These are phyloP conservation scores for Pleurotus citrinopileatus DNA, from an alignment of 768 basidiomycete species.

Conservation along the genomic window DNA sequence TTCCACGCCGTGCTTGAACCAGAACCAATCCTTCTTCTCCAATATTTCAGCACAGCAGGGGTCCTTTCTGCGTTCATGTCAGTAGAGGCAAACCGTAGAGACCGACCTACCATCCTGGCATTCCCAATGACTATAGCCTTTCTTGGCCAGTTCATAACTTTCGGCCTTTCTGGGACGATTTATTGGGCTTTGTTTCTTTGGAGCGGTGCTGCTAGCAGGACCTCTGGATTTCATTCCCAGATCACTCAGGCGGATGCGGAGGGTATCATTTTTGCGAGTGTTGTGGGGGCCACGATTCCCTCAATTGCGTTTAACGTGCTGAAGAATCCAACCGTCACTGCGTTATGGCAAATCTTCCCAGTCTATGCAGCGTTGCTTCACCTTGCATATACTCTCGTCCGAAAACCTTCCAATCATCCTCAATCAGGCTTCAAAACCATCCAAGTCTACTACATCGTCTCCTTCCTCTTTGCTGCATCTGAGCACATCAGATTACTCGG, in stretches of 20 bases:
- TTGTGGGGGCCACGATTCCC: slow-evolving; percentile 46
- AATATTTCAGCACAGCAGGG: slow-evolving; percentile 31
- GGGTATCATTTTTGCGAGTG: slow-evolving; percentile 45
- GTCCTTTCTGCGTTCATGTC: slow-evolving; percentile 38
- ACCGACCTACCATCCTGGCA: slow-evolving; percentile 31
- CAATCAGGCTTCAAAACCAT: slow-evolving; percentile 35
- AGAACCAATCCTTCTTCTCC: slow-evolving; percentile 26
- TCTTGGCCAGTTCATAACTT: slow-evolving; percentile 37
- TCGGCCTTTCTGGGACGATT: slow-evolving; percentile 41
- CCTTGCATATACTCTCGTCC: slow-evolving; percentile 34
- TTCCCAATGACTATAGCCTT: slow-evolving; percentile 41
- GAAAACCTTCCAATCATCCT: slow-evolving; percentile 28
- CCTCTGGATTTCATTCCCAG: slow-evolving; percentile 11
- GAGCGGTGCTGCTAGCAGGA: slow-evolving; percentile 25
- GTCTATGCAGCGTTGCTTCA: slow-evolving; percentile 38
- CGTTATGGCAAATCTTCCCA: slow-evolving; percentile 55
- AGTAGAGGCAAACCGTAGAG: slow-evolving; percentile 41
- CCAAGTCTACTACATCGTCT: slow-evolving; percentile 32
- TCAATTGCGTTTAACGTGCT: slow-evolving; percentile 41
- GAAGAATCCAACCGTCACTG: slow-evolving; percentile 40
- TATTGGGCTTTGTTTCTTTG: slow-evolving; percentile 47
- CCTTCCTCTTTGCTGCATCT: slow-evolving; percentile 40
- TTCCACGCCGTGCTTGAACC: slow-evolving; percentile 42
- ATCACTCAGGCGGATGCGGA: slow-evolving; percentile 46
- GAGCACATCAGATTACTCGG: slow-evolving; percentile 38